Base-by-base conservation (phyloP, 257 asterid genomes). In the Catharanthus roseus region DNA sequence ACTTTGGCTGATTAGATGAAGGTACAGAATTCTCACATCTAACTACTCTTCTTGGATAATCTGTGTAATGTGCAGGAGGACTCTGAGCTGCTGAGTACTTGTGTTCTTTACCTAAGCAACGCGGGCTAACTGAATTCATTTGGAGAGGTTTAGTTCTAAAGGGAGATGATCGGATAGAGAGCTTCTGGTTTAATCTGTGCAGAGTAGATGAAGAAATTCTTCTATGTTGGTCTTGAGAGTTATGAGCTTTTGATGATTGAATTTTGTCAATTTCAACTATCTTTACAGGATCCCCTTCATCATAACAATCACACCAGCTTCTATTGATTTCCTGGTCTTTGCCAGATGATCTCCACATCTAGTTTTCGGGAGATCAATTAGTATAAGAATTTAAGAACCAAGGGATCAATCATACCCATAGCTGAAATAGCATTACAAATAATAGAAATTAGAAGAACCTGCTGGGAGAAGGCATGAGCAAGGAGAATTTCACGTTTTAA, bases 381-480 rank as follows among this genome's bases (percentile, higher is more conserved):
- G 3, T 7, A 28, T 45, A 15, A 41, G 23, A 19, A 10, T 36
- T 36, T 36, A 34, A 58, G 31, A 23, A 54, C 28, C 10, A 23
- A n/a, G 42, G 5, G 3, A 38, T 38, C 8, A 38, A 38, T n/a
- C n/a, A n/a, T n/a, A n/a, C n/a, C n/a, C n/a, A n/a, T n/a, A n/a
- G n/a, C n/a, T n/a, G n/a, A n/a, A n/a, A n/a, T n/a, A n/a, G n/a
- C n/a, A n/a, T n/a, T n/a, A n/a, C n/a, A n/a, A n/a, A n/a, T n/a
- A n/a, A n/a, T 3, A 38, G 8, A 38, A 38, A 38, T 38, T 38
- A 38, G 42, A 38, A 28, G 65, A 75, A 82, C 96, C 96, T 88
- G 87, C 23, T 62, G 85, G 70, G 96, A 84, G 76, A 88, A 80
- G 76, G 87, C 87, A 79, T 77, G 83, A 67, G 88, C 86, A 68